A percentile compares a stretch with the other conserved stretches of the same genome.
Evolutionary conservation across 2,329 filamentous ascomycete genomes (phyloP).

Genomic region (Paecilomyces dactylethromorphus): DNA sequence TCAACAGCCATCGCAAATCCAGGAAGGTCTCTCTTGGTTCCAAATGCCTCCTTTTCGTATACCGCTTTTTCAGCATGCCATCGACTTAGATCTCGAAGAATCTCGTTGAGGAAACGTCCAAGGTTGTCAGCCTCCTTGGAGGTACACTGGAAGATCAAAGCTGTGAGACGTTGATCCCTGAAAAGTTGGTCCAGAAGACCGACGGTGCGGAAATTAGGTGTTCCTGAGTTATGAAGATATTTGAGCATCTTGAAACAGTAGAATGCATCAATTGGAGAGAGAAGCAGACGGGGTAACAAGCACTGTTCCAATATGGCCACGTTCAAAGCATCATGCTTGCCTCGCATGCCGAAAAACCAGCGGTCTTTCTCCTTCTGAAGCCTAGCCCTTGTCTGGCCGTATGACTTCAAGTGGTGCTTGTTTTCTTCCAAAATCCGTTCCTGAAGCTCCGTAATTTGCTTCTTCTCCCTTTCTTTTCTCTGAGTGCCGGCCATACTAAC

Average conservation of each 20-base stretch:
- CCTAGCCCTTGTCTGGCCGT: constrained; percentile 60
- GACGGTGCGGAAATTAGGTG: constrained; percentile 80
- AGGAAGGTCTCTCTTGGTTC: constrained; percentile 56
- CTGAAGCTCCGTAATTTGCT: constrained; percentile 61
- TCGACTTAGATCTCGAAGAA: constrained; percentile 68
- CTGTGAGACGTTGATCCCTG: constrained; percentile 69
- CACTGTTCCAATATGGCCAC: constrained; percentile 81
- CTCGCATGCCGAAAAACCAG: constrained; percentile 67
- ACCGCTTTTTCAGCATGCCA: constrained; percentile 75
- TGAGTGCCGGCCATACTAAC: constrained; percentile 59
- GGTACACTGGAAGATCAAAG: constrained; percentile 82
- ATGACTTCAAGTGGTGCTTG: constrained; percentile 61
- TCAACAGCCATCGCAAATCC: constrained; percentile 75
- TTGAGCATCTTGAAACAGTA: constrained; percentile 83
- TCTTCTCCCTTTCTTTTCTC: constrained; percentile 64
- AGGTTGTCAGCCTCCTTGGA: constrained; percentile 87
- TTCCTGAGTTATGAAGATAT: constrained; percentile 76
- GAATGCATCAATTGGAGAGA: constrained; percentile 81
- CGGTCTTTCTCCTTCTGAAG: constrained; percentile 67
- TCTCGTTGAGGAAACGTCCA: constrained; percentile 80
- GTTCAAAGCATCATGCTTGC: constrained; percentile 61
- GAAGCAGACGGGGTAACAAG: constrained; percentile 76
- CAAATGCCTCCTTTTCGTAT: constrained; percentile 79
- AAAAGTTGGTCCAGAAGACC: constrained; percentile 80
- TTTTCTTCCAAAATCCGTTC: constrained; percentile 68